Evolutionary conservation across 306 rosid species (phyloP).

Genomic region (Pyrus betulifolia): DNA sequence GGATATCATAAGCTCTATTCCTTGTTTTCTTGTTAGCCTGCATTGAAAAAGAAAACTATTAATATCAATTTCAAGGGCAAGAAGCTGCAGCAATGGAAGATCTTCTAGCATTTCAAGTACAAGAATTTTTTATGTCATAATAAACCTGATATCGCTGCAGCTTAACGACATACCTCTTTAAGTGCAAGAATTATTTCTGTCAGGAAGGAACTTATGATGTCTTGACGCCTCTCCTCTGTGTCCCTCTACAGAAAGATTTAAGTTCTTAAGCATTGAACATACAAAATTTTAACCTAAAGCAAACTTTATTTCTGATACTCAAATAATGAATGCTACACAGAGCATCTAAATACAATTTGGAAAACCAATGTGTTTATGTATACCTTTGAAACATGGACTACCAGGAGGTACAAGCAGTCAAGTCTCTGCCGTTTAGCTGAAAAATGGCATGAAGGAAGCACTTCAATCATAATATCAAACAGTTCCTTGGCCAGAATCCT

Average conservation of each 20-base stretch:
- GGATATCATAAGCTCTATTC: slow-evolving; percentile 86
- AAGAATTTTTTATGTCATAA: not conserved
- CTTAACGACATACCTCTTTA: slow-evolving; percentile 60
- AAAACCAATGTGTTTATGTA: not conserved
- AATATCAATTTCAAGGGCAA: not conserved
- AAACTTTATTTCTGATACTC: not conserved
- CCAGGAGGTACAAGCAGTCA: slow-evolving; percentile 71
- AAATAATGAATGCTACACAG: not conserved
- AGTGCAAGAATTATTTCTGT: slow-evolving; percentile 87
- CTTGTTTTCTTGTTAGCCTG: slow-evolving; percentile 91
- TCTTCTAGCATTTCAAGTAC: not conserved
- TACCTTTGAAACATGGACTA: slow-evolving; percentile 64
- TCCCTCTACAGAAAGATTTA: slow-evolving; percentile 21
- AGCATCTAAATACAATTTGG: not conserved
- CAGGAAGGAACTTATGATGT: slow-evolving; percentile 43
- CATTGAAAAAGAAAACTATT: slow-evolving; percentile 15
- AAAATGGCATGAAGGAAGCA: slow-evolving; percentile 59
- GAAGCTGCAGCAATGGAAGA: not conserved
- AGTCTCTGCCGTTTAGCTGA: slow-evolving; percentile 85
- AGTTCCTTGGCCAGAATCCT: slow-evolving; percentile 73
- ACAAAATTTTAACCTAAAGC: not conserved
- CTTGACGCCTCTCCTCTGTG: slow-evolving; percentile 20
- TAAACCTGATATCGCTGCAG: not conserved
- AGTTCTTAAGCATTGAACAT: not conserved
- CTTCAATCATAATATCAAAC: slow-evolving; percentile 48